phyloP scores from a whole-genome alignment of 2,329 filamentous ascomycete species.

The Trichoderma harzianum region DNA sequence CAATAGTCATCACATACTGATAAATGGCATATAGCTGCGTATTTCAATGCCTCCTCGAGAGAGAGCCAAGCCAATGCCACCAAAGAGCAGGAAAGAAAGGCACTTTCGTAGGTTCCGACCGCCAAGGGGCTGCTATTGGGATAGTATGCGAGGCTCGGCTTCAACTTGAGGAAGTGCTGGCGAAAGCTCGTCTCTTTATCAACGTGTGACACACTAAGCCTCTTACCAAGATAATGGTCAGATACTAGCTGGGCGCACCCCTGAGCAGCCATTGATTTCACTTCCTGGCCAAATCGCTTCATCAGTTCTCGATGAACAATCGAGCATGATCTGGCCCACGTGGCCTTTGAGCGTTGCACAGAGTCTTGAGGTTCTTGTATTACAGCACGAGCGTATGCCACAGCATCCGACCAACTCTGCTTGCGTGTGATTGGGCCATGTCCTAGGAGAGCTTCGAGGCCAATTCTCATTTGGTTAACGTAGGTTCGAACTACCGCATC shows the following conservation, averaged over 20 bases:
- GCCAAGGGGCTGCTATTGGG: background rate
- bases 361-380: background rate
- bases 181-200: background rate
- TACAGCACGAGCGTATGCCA: background rate
- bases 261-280: background rate
- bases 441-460: conserved; percentile 39
- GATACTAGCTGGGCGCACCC: background rate
- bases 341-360: background rate
- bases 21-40: background rate
- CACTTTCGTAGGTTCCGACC: background rate
- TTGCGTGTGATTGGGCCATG: conserved; percentile 37
- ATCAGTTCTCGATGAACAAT: background rate
- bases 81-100: background rate
- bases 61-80: background rate
- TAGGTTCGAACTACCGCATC: background rate
- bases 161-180: background rate
- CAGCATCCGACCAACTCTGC: background rate
- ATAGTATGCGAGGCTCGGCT: background rate
- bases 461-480: background rate
- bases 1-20: background rate
- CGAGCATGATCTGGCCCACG: background rate
- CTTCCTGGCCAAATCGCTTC: background rate
- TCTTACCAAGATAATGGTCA: background rate
- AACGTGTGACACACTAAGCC: background rate
- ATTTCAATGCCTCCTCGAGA: background rate